phyloP scores from a whole-genome alignment of 352 stramenopile genomes.

The Globisporangium recalcitrans region DNA sequence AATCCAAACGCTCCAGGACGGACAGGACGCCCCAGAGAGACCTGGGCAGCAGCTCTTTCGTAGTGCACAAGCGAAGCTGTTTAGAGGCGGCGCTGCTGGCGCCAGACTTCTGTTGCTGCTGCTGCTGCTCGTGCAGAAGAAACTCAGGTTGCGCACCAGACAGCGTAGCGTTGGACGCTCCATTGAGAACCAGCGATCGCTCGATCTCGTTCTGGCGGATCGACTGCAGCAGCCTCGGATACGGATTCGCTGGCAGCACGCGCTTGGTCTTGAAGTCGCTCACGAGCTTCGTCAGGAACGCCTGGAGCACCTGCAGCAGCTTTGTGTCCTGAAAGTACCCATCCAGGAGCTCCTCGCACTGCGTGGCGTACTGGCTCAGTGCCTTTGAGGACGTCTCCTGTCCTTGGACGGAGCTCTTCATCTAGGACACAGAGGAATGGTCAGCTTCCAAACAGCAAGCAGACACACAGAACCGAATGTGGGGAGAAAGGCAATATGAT shows the following conservation, averaged over 20 bases:
- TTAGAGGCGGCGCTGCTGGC: not conserved
- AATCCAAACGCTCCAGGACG: slow-evolving; percentile 13
- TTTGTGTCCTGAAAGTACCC: slow-evolving; percentile 38
- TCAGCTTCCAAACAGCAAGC: not conserved
- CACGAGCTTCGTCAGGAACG: slow-evolving; percentile 25
- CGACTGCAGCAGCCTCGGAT: slow-evolving; percentile 26
- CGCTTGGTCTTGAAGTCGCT: slow-evolving; percentile 22
- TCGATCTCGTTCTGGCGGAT: slow-evolving; percentile 28
- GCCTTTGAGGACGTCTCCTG: not conserved
- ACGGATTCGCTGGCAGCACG: slow-evolving; percentile 35
- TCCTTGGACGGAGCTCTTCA: not conserved
- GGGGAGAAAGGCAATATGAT: slow-evolving; percentile 8
- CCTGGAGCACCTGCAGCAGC: slow-evolving; percentile 31
- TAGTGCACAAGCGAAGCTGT: slow-evolving; percentile 18
- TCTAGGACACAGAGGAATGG: not conserved
- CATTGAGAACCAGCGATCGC: slow-evolving; percentile 14
- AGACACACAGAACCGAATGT: not conserved
- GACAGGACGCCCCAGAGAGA: slow-evolving; percentile 25
- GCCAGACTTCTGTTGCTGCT: not conserved
- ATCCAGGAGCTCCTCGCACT: slow-evolving; percentile 32
- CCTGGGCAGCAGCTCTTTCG: slow-evolving; percentile 18
- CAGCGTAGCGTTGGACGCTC: not conserved
- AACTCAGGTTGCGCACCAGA: slow-evolving; percentile 8
- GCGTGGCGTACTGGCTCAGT: slow-evolving; percentile 16
- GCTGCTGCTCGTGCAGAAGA: slow-evolving; percentile 15